Evolutionary conservation across 495 filamentous ascomycete genomes (phyloP), one percentile per base, ranked within the genome.

Genomic region (Hypoxylon cercidicola): DNA sequence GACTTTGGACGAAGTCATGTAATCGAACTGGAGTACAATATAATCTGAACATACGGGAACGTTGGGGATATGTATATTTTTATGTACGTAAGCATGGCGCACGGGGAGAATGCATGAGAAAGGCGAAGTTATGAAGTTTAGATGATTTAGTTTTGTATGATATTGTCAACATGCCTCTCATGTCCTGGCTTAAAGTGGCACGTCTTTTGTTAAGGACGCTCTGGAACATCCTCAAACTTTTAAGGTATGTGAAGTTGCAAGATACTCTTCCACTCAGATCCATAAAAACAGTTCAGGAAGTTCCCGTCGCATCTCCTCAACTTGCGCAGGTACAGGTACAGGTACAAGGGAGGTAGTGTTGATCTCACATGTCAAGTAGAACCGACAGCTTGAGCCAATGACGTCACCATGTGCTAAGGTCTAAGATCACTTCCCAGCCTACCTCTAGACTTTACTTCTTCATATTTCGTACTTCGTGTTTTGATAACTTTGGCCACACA

Each of bases 291-390:
- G 21, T 43, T 5, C 20, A 15, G 19, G 30, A 25, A 20, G 4
- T 44, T 7, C 6, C 47, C 18, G 11, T 64, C 41, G 45, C 13
- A 19, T 30, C 57, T 52, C 45, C 68, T 16, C 55, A 62, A 40
- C 28, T 28, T 28, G 25, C 25, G 25, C 25, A 28, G 11, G 16
- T 32, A 32, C 30, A 54, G 11, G 4, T n/a, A 28, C 25, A 28
- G 25, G 7, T 28, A 3, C 7, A 28, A 7, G n/a, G n/a, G n/a
- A n/a, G n/a, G n/a, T n/a, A n/a, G n/a, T n/a, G n/a, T n/a, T 55
- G n/a, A 21, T 45, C 46, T 62, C 56, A 61, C 59, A 67, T 62
- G 59, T 18, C 34, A 55, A 45, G 59, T n/a, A 21, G 11, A 15
- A 35, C 34, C 19, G 25, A 28, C 25, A 7, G 25, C 25, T 28